A percentile compares a stretch with the other conserved stretches of the same genome.
phyloP scores from a whole-genome alignment of 768 basidiomycete genomes.

The Paxillus rubicundulus region DNA sequence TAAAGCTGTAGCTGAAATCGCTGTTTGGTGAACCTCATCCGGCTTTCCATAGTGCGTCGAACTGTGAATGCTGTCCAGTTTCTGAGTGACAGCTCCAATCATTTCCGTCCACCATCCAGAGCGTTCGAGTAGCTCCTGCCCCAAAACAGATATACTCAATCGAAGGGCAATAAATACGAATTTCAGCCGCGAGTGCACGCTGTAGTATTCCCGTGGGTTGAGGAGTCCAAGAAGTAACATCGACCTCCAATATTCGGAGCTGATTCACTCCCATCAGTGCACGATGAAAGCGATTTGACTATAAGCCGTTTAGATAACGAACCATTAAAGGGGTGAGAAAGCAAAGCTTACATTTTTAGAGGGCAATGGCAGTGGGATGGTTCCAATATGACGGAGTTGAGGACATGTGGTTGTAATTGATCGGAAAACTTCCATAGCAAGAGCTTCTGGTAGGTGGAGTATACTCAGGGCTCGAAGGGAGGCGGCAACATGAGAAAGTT shows the following conservation, averaged over 20 bases:
- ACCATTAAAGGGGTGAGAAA: slow-evolving; percentile 5
- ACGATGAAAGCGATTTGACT: slow-evolving; percentile 35
- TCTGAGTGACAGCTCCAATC: slow-evolving; percentile 32
- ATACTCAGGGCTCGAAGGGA: slow-evolving; percentile 38
- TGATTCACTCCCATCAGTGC: slow-evolving; percentile 33
- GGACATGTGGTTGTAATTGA: slow-evolving; percentile 35
- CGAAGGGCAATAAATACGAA: slow-evolving; percentile 37
- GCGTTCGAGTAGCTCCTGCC: slow-evolving; percentile 25
- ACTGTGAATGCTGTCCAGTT: slow-evolving; percentile 23
- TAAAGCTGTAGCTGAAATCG: slow-evolving; percentile 22
- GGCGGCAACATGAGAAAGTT: slow-evolving; percentile 26
- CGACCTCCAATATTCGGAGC: slow-evolving; percentile 37
- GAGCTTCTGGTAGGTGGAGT: slow-evolving; percentile 33
- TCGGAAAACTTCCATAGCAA: slow-evolving; percentile 29
- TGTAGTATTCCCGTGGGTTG: slow-evolving; percentile 30
- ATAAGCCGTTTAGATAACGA: slow-evolving; percentile 20
- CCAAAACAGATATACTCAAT: slow-evolving; percentile 37
- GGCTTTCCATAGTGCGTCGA: slow-evolving; percentile 31
- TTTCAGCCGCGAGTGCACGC: slow-evolving; percentile 38
- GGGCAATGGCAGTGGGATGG: slow-evolving; percentile 36
- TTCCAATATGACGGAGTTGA: slow-evolving; percentile 38
- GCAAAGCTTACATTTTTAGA: slow-evolving; percentile 31
- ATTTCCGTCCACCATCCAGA: slow-evolving; percentile 36
- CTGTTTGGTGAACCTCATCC: slow-evolving; percentile 17
- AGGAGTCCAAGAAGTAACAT: slow-evolving; percentile 36